A percentile compares a stretch with the other conserved stretches of the same genome.
These are phyloP conservation scores for Rugonectria rugulosa DNA, from an alignment of 2,329 filamentous ascomycete species.

Conservation along the genomic window DNA sequence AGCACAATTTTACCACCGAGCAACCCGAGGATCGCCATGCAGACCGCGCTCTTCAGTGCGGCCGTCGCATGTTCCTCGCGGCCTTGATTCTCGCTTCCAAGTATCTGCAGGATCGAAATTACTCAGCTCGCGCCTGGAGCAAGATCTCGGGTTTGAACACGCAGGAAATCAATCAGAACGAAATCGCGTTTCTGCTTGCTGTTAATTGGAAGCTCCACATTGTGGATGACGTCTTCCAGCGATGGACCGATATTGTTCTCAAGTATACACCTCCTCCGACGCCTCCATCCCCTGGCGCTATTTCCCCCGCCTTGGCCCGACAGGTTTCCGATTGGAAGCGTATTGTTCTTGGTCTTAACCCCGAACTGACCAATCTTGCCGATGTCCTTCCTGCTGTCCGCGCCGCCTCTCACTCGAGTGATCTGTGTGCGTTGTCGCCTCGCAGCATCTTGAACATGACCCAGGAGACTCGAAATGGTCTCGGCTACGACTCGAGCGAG, in stretches of 20 bases:
- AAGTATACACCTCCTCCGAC: slow-evolving; percentile 80
- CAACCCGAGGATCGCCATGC: slow-evolving; percentile 76
- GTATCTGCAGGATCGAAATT: slow-evolving; percentile 97
- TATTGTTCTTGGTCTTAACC: slow-evolving; percentile 63
- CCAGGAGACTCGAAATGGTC: slow-evolving; percentile 44
- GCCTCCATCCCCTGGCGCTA: slow-evolving; percentile 61
- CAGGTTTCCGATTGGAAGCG: slow-evolving; percentile 65
- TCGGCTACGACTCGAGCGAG: slow-evolving; percentile 49
- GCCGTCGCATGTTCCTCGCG: slow-evolving; percentile 95
- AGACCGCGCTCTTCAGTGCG: slow-evolving; percentile 87
- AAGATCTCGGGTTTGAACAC: slow-evolving; percentile 98
- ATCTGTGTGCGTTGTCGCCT: slow-evolving; percentile 49
- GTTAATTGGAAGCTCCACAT: slow-evolving; percentile 97
- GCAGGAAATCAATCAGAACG: slow-evolving; percentile 94
- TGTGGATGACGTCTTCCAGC: slow-evolving; percentile 84
- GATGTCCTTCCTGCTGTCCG: slow-evolving; percentile 52
- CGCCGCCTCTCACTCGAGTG: slow-evolving; percentile 40
- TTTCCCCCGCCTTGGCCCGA: slow-evolving; percentile 51
- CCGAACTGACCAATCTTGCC: slow-evolving; percentile 66
- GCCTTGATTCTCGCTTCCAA: slow-evolving; percentile 96
- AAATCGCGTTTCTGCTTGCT: slow-evolving; percentile 87
- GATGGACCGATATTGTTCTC: slow-evolving; percentile 92
- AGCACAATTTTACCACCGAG: slow-evolving; percentile 85
- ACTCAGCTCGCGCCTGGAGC: slow-evolving; percentile 96
- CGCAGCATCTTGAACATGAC: slow-evolving; percentile 55